Conservation (phyloP, 306 rosid species). For the Clitoria ternatea region DNA sequence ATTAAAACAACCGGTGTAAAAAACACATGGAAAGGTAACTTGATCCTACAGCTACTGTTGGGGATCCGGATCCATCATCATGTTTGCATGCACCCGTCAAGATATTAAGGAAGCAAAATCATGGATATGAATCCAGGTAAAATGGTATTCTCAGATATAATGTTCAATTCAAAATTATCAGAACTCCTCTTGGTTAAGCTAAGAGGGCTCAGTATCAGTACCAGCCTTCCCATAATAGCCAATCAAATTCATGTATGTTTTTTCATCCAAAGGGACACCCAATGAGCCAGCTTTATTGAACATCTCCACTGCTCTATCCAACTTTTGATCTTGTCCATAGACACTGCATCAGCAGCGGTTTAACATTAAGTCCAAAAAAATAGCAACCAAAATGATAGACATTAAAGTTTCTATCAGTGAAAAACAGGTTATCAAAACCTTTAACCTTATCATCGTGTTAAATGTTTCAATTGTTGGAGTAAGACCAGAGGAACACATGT, state of each 20-base stretch:
- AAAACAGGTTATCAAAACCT: constrained; percentile 12
- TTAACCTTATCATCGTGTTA: constrained; percentile 89
- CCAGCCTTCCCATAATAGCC: constrained; percentile 91
- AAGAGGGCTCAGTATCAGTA: constrained; percentile 36
- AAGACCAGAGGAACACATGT: constrained; percentile 56
- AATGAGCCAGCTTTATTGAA: constrained; percentile 54
- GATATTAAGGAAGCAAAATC: background rate
- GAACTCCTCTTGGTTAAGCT: background rate
- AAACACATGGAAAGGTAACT: too few relatives aligned
- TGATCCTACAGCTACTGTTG: too few relatives aligned
- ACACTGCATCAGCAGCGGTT: constrained; percentile 52
- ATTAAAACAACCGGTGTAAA: too few relatives aligned
- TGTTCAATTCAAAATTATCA: constrained; percentile 19
- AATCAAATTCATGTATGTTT: constrained; percentile 72
- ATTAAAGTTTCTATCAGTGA: background rate
- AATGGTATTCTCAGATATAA: background rate
- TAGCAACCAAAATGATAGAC: constrained; percentile 8
- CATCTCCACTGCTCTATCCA: constrained; percentile 76
- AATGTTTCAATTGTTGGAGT: constrained; percentile 84
- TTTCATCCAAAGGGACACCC: constrained; percentile 62
- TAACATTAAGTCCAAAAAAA: constrained; percentile 8
- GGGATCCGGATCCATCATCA: too few relatives aligned
- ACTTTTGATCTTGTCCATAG: constrained; percentile 73
- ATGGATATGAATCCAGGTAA: constrained; percentile 12
- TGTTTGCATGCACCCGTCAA: background rate